Base-by-base conservation (phyloP, 2,329 filamentous ascomycete species). In the Coccinonectria pachysandricola region DNA sequence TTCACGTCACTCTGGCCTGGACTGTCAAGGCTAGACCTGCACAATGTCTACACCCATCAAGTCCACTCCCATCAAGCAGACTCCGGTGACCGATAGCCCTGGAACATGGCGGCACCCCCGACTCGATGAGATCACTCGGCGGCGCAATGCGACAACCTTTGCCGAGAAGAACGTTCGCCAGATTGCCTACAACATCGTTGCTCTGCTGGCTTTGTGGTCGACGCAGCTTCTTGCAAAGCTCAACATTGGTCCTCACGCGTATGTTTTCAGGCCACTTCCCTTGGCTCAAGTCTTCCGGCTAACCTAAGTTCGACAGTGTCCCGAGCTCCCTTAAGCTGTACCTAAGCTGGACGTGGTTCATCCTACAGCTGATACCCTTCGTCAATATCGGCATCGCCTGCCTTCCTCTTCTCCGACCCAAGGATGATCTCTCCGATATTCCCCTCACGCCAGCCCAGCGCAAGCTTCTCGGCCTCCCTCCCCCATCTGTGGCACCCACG, bases 51-150 rank as follows among this genome's bases (percentile, higher is more conserved):
- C 49, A 16, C 46, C 48, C 9, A 30, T 43, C 30, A 47, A 32
- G 31, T 43, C 48, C 18, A 60, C 58, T 39, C 47, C 69, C 39
- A 35, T 66, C 49, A 49, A 65, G 53, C 51, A 27, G 26, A 50
- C 57, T 16, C 46, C 55, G 21, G 31, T 52, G 12, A 48, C 55
- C 15, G 70, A 74, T 27, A 74, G 68, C 43, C 71, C 83, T 6
- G 87, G 88, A 29, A 84, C 78, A 49, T 98, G 91, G 88, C 74
- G 77, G 48, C 91, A 98, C 53, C 91, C 91, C 17, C 76, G 79
- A 37, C 68, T 95, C 39, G 71, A 85, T 46, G 88, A 96, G 57
- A 92, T 98, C 50, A 75, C 81, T 10, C 71, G 71, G 36, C 76
- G 91, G 26, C 82, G 86, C 49, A 78, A 83, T 52, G 78, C 77